A percentile compares a stretch with the other conserved stretches of the same genome.
Evolutionary conservation across 148 eudicot species (phyloP).

Genomic region (Beta vulgaris): DNA sequence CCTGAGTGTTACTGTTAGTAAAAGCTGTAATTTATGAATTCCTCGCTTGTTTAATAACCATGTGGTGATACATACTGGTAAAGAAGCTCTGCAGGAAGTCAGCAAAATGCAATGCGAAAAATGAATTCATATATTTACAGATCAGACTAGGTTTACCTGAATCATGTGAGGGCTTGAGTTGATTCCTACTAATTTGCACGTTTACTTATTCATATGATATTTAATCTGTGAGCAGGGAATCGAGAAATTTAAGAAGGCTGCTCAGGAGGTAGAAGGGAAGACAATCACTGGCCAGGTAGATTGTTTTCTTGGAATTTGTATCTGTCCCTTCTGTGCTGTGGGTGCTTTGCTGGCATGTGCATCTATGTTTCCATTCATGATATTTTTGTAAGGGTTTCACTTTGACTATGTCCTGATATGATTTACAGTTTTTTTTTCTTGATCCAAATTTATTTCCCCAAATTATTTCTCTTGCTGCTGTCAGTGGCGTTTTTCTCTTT

Average conservation of each 20-base stretch:
- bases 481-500: not conserved
- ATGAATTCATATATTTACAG: not conserved
- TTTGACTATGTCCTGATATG: not conserved
- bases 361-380: not conserved
- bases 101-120: not conserved
- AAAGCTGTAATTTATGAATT: not conserved
- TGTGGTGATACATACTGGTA: not conserved
- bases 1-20: not conserved
- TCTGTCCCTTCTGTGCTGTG: constrained; percentile 9
- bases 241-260: constrained; percentile 79
- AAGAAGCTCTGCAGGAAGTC: not conserved
- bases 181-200: not conserved
- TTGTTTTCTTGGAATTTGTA: constrained; percentile 1
- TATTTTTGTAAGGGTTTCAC: not conserved
- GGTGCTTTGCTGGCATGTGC: not conserved
- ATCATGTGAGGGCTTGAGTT: not conserved
- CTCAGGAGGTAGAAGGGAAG: constrained; percentile 73
- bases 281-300: constrained; percentile 74
- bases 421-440: not conserved
- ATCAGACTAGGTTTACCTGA: not conserved
- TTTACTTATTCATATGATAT: not conserved
- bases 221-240: constrained; percentile 56
- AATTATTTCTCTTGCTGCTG: not conserved
- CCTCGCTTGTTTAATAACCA: not conserved
- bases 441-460: not conserved